phyloP scores from a whole-genome alignment of 192 early-diverging fungal species.

The Linnemannia schmuckeri region DNA sequence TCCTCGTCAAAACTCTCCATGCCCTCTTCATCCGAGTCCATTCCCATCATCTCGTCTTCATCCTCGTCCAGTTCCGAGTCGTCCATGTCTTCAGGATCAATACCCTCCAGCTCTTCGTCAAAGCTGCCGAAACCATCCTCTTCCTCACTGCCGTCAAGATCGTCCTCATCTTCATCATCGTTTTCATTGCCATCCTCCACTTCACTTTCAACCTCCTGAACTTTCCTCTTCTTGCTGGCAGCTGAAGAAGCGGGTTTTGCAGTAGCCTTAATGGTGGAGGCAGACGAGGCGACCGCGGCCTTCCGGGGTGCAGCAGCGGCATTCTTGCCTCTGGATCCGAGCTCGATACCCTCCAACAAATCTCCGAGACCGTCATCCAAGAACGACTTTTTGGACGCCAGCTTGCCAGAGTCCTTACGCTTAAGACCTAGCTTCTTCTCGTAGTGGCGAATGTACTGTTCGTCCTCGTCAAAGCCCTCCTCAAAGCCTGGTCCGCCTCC shows the following conservation, averaged over 20 bases:
- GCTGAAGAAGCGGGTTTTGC: neutral
- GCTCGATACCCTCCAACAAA: conserved; percentile 58
- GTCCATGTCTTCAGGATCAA: conserved; percentile 51
- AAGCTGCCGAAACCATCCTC: conserved; percentile 43
- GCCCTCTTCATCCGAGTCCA: conserved; percentile 15
- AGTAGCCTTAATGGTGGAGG: neutral
- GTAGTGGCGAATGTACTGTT: conserved; percentile 66
- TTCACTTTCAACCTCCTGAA: conserved; percentile 44
- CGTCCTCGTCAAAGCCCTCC: conserved; percentile 59
- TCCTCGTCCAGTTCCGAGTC: conserved; percentile 38
- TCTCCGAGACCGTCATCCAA: conserved; percentile 66
- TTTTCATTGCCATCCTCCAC: conserved; percentile 32
- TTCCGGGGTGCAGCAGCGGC: conserved; percentile 5
- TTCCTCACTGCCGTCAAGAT: conserved; percentile 32
- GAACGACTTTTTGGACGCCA: conserved; percentile 61
- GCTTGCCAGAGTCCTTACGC: conserved; percentile 56
- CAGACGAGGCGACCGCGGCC: neutral
- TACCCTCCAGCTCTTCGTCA: conserved; percentile 58
- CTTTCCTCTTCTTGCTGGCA: conserved; percentile 27
- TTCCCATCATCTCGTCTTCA: conserved; percentile 21
- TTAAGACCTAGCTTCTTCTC: conserved; percentile 65
- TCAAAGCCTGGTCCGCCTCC: conserved; percentile 23
- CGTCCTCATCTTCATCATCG: conserved; percentile 33
- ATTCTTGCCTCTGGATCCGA: conserved; percentile 29
- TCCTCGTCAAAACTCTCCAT: conserved; percentile 55